Evolutionary conservation across 2,329 filamentous ascomycete genomes (phyloP).

Genomic region (Teratosphaeria epicoccoides): DNA sequence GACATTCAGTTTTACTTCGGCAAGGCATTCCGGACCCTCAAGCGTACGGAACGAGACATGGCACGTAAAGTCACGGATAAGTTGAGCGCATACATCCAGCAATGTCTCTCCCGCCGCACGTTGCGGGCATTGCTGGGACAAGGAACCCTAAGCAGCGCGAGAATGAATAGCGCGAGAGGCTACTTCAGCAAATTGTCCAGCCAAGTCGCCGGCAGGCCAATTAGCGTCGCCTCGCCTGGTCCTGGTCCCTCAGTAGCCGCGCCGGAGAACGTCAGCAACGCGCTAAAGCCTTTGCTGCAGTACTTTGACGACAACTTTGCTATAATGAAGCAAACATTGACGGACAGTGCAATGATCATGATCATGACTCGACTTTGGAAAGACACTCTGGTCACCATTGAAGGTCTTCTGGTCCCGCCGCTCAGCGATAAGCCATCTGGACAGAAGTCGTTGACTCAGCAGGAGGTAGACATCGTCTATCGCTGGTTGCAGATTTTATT

Average conservation of each 20-base stretch:
- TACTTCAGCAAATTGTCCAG: slow-evolving; percentile 39
- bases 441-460: slow-evolving; percentile 71
- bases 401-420: slow-evolving; percentile 80
- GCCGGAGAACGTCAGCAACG: slow-evolving; percentile 64
- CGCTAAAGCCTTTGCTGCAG: slow-evolving; percentile 71
- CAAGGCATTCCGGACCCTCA: slow-evolving; percentile 89
- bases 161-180: slow-evolving; percentile 52
- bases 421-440: slow-evolving; percentile 87
- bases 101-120: slow-evolving; percentile 74
- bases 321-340: slow-evolving; percentile 95
- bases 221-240: slow-evolving; percentile 9
- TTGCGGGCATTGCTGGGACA: slow-evolving; percentile 63
- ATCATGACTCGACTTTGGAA: slow-evolving; percentile 99
- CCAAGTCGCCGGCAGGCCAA: slow-evolving; percentile 28
- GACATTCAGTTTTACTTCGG: slow-evolving; percentile 99
- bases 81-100: slow-evolving; percentile 87
- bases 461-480: slow-evolving; percentile 90
- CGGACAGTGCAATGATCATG: slow-evolving; percentile 90
- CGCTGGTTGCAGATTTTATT: slow-evolving; percentile 80
- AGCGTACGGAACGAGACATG: slow-evolving; percentile 95
- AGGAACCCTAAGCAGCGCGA: slow-evolving; percentile 52
- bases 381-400: slow-evolving; percentile 85
- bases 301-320: slow-evolving; percentile 99
- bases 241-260: slow-evolving; percentile 29
- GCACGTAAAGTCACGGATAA: slow-evolving; percentile 96